These are phyloP conservation scores for Pyrus communis DNA, from an alignment of 306 rosid species.

Conservation along the genomic window DNA sequence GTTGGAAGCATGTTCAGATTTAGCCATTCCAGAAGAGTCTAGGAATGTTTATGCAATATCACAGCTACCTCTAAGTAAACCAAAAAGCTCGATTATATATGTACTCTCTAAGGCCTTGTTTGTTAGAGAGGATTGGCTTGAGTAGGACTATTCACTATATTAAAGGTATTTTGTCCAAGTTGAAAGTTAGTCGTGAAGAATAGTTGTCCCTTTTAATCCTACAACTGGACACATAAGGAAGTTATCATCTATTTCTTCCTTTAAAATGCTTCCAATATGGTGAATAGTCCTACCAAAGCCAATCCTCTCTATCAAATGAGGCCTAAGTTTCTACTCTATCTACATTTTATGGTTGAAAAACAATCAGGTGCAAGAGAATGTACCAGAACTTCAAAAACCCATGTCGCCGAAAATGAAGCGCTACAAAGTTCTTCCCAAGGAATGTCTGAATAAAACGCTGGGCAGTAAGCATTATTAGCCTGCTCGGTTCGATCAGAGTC, in stretches of 20 bases:
- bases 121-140: no score
- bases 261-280: no score
- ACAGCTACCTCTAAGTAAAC: neutral
- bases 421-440: slow-evolving; percentile 71
- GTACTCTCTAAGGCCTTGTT: no score
- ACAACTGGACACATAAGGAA: no score
- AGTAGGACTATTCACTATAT: no score
- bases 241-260: no score
- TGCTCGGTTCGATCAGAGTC: slow-evolving; percentile 74
- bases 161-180: no score
- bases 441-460: slow-evolving; percentile 96
- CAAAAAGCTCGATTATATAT: no score
- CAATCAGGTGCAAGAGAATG: neutral
- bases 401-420: slow-evolving; percentile 86
- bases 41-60: neutral
- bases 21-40: neutral
- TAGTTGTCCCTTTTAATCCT: no score
- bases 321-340: neutral
- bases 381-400: slow-evolving; percentile 98
- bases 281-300: no score
- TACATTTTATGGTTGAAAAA: neutral
- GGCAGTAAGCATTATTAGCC: slow-evolving; percentile 73
- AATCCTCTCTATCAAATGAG: no score
- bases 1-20: neutral
- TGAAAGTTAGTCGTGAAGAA: no score